These are phyloP conservation scores for Saccharum hybrid DNA, from an alignment of 202 grass and related monocot species.

Conservation along the genomic window DNA sequence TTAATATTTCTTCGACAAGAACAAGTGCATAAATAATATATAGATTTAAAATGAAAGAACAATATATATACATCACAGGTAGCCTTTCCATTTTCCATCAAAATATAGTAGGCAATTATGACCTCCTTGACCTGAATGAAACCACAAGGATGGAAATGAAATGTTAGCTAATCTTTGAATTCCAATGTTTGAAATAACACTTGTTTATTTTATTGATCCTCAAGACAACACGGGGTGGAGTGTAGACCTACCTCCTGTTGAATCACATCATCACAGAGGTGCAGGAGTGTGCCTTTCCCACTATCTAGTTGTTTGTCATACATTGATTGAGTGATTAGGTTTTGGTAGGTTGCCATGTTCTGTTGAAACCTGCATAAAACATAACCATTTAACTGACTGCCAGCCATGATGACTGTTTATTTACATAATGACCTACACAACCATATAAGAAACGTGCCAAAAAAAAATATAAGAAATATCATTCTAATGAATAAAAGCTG, in stretches of 20 bases:
- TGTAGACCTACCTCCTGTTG: slow-evolving; percentile 84
- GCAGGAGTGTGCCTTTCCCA: slow-evolving; percentile 91
- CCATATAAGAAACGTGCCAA: not conserved
- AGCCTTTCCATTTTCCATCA: slow-evolving; percentile 98
- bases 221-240: not conserved
- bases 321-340: slow-evolving; percentile 97
- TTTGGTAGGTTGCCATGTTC: slow-evolving; percentile 95
- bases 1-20: not conserved
- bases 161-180: not conserved
- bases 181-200: not conserved
- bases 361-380: slow-evolving; percentile 80
- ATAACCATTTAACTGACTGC: slow-evolving; percentile 17
- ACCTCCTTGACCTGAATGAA: slow-evolving; percentile 87
- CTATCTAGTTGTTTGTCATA: slow-evolving; percentile 99
- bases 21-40: slow-evolving; percentile 21
- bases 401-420: not conserved
- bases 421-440: not conserved
- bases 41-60: slow-evolving; percentile 19
- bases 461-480: not conserved
- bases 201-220: not conserved
- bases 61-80: slow-evolving; percentile 65
- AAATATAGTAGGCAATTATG: slow-evolving; percentile 97
- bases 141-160: slow-evolving; percentile 22
- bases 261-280: slow-evolving; percentile 95
- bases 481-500: not conserved